Evolutionary conservation across 768 basidiomycete species (phyloP), one percentile per base, ranked within the genome.

Genomic region (Xanthoconium stramineum): DNA sequence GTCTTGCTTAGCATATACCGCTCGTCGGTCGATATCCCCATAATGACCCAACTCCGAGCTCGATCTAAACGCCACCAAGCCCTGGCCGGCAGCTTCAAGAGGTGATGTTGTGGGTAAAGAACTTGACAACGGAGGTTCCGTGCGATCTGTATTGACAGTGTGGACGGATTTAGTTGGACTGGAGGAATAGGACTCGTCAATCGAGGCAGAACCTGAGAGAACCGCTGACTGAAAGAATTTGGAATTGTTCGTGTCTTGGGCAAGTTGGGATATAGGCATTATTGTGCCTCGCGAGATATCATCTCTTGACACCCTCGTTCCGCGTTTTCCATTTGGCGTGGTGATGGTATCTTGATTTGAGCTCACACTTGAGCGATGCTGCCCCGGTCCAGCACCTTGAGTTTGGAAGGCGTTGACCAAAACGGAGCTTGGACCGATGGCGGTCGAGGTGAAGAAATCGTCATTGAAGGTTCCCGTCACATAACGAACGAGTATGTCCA

Each of bases 401-500:
- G 24, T 58, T 61, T 50, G 72, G 59, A 59, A 61, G 52, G 58
- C 67, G 30, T 57, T 63, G 62, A 66, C 57, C 10, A 52, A 59
- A 44, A 66, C 61, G 17, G 69, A 64, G 38, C 61, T 65, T n/a
- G 63, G 65, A 45, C 74, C 72, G 54, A 76, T 73, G 1, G 68
- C 66, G 43, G 76, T 72, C 50, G 79, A 69, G 35, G 80, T 69
- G 52, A 79, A 68, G 9, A 82, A 73, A 45, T 90, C 88, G 43
- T 91, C 88, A 71, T 82, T 87, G 74, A 91, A 91, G n/a, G 75
- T 73, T 35, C 91, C 91, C 9, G 84, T 81, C 56, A 91, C 90
- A 70, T 94, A 94, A 43, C 89, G 83, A 52, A 97, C 93, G 50
- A 99, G 85, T 58, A 92, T 86, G 55, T 92, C 88, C 29, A 99